Conservation (phyloP, 2,329 filamentous ascomycete genomes). For the Fusarium xyrophilum region DNA sequence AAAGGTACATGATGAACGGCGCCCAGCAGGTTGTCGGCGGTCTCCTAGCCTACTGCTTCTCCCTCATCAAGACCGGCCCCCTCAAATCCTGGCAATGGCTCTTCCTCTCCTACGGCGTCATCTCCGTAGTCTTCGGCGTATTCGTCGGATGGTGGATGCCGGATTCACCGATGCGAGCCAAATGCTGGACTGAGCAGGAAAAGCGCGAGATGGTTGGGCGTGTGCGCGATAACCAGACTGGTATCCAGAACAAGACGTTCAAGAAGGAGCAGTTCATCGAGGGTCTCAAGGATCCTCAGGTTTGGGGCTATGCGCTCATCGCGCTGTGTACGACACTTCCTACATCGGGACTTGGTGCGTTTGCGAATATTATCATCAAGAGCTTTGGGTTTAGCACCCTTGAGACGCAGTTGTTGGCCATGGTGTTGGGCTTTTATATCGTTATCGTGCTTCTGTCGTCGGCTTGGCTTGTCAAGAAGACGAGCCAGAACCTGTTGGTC, state of each 20-base stretch:
- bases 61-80: conserved; percentile 58
- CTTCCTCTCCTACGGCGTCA: conserved; percentile 69
- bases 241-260: conserved; percentile 62
- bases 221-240: conserved; percentile 66
- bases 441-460: conserved; percentile 72
- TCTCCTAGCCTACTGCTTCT: conserved; percentile 70
- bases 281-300: conserved; percentile 69
- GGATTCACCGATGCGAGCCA: conserved; percentile 74
- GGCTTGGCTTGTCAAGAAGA: conserved; percentile 72
- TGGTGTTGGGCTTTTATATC: conserved; percentile 78
- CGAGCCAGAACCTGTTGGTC: conserved; percentile 69
- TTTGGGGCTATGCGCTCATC: conserved; percentile 69
- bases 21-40: conserved; percentile 76
- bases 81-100: conserved; percentile 73
- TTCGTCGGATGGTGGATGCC: conserved; percentile 71
- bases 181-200: conserved; percentile 71
- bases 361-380: conserved; percentile 76
- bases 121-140: conserved; percentile 68
- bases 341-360: conserved; percentile 74
- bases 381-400: conserved; percentile 70
- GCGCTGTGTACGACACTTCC: conserved; percentile 76
- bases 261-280: conserved; percentile 56
- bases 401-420: conserved; percentile 75
- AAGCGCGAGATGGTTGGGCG: conserved; percentile 69
- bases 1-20: conserved; percentile 73